These are phyloP conservation scores for Asterochloris sp. DNA, from an alignment of 139 green algal genomes.

Conservation along the genomic window DNA sequence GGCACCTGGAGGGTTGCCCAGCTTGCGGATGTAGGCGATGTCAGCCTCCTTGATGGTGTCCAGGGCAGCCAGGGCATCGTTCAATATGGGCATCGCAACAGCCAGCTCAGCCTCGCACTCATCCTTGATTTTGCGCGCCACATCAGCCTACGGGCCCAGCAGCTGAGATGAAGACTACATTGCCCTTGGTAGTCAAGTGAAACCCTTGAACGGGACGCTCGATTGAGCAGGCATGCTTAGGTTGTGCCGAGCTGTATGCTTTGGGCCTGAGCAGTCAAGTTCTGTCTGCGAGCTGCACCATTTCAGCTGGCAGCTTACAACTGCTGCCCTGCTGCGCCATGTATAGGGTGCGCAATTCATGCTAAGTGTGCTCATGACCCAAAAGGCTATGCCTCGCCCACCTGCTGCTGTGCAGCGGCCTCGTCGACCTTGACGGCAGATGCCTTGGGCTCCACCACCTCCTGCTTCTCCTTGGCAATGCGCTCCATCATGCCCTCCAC, in stretches of 20 bases:
- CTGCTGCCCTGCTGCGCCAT: not conserved
- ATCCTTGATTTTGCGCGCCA: slow-evolving; percentile 70
- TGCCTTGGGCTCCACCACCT: slow-evolving; percentile 71
- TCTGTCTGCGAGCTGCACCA: too few relatives aligned
- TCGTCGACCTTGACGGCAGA: slow-evolving; percentile 68
- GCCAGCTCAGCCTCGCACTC: slow-evolving; percentile 76
- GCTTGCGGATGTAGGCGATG: slow-evolving; percentile 62
- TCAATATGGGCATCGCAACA: slow-evolving; percentile 68
- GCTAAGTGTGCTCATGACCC: too few relatives aligned
- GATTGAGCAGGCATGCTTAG: too few relatives aligned
- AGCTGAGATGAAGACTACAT: not conserved
- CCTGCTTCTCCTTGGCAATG: slow-evolving; percentile 66
- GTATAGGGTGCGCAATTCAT: not conserved
- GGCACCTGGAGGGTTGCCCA: slow-evolving; percentile 68
- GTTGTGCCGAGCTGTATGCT: not conserved
- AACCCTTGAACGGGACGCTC: too few relatives aligned
- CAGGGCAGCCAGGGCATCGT: slow-evolving; percentile 71
- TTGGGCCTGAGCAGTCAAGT: not conserved
- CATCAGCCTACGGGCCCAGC: slow-evolving; percentile 35
- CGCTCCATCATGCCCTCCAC: slow-evolving; percentile 63
- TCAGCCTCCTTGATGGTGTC: slow-evolving; percentile 83
- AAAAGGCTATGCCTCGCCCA: not conserved
- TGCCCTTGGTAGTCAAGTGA: not conserved
- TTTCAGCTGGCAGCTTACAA: too few relatives aligned
- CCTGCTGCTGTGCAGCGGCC: slow-evolving; percentile 50